These are phyloP conservation scores for Lolium perenne DNA, from an alignment of 176 grass and related monocot genomes.

Conservation along the genomic window DNA sequence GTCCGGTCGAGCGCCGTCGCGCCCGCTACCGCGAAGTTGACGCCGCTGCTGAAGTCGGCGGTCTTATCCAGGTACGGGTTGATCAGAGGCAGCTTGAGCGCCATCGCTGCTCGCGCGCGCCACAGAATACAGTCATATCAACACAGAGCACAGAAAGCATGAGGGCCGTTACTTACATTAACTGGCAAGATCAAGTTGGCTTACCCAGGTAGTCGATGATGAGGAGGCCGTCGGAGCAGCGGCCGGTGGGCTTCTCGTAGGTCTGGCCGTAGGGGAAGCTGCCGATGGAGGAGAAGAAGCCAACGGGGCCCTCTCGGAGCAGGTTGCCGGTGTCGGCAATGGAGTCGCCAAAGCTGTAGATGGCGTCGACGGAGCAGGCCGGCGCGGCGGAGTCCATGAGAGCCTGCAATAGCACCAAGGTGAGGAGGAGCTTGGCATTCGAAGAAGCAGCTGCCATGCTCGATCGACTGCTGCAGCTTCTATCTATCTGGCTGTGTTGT, in stretches of 20 bases:
- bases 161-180: no score
- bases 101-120: conserved; percentile 57
- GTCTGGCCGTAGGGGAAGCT: conserved; percentile 84
- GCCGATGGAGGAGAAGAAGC: conserved; percentile 83
- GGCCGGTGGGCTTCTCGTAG: conserved; percentile 65
- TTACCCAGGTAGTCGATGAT: conserved; percentile 93
- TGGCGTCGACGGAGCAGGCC: conserved; percentile 70
- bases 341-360: conserved; percentile 97
- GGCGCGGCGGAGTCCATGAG: conserved; percentile 14
- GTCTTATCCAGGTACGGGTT: conserved; percentile 75
- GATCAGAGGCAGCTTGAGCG: conserved; percentile 68
- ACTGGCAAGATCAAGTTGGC: not conserved
- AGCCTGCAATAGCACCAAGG: conserved; percentile 6
- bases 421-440: not conserved
- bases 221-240: conserved; percentile 96
- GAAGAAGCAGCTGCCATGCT: not conserved
- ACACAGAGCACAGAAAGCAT: no score
- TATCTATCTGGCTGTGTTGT: not conserved
- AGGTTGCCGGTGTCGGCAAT: conserved; percentile 96
- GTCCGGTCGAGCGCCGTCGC: conserved; percentile 73
- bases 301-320: conserved; percentile 57
- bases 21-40: conserved; percentile 91
- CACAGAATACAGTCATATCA: not conserved
- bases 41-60: conserved; percentile 66
- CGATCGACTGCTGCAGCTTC: not conserved